These are phyloP conservation scores for Linnemannia hyalina DNA, from an alignment of 192 early-diverging fungal genomes.

Conservation along the genomic window DNA sequence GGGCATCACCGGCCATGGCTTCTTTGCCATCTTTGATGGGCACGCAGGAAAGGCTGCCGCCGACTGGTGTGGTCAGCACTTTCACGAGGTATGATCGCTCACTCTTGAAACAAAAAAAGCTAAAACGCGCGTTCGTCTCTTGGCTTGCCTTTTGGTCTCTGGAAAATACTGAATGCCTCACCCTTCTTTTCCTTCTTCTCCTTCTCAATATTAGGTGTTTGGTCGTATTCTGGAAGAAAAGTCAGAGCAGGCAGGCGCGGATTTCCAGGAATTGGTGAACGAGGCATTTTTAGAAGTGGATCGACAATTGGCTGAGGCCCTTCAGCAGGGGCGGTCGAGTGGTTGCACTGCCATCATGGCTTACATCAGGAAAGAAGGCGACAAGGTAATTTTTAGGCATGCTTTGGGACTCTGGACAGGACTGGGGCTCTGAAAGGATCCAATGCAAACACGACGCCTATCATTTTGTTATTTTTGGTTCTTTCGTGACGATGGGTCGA, in stretches of 20 bases:
- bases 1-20: slow-evolving; percentile 82
- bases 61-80: slow-evolving; percentile 93
- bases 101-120: neutral
- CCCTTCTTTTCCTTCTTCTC: neutral
- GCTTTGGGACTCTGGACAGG: neutral
- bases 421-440: too few relatives aligned
- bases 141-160: neutral
- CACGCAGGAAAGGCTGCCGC: slow-evolving; percentile 96
- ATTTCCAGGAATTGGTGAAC: slow-evolving; percentile 88
- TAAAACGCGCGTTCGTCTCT: neutral
- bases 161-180: neutral
- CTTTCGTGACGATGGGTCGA: neutral
- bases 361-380: slow-evolving; percentile 67
- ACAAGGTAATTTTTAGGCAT: slow-evolving; percentile 28
- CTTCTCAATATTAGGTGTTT: slow-evolving; percentile 21
- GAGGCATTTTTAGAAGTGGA: slow-evolving; percentile 87
- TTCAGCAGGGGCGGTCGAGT: slow-evolving; percentile 81
- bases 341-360: slow-evolving; percentile 95
- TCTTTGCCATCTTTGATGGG: slow-evolving; percentile 97
- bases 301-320: slow-evolving; percentile 74
- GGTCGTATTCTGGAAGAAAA: slow-evolving; percentile 79
- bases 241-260: slow-evolving; percentile 61
- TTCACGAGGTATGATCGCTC: slow-evolving; percentile 75
- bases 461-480: neutral
- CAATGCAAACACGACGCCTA: neutral